These are phyloP conservation scores for Solanum virginianum DNA, from an alignment of 257 asterid species.

Conservation along the genomic window DNA sequence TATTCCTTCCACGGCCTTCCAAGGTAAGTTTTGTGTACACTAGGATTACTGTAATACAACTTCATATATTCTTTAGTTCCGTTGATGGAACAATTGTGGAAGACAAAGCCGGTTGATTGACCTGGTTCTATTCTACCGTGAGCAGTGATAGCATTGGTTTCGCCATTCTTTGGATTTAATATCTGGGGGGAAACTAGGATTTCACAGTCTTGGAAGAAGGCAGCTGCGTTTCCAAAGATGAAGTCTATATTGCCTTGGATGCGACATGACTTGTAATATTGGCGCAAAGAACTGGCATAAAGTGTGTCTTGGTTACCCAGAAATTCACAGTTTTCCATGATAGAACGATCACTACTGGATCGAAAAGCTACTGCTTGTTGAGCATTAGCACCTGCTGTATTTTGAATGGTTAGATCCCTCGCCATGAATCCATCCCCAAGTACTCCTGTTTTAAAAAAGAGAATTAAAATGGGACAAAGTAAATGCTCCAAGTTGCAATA, in stretches of 20 bases:
- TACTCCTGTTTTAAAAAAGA: constrained; percentile 11
- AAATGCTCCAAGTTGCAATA: not conserved
- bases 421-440: constrained; percentile 52
- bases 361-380: constrained; percentile 55
- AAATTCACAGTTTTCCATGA: constrained; percentile 35
- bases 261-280: constrained; percentile 42
- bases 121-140: constrained; percentile 36
- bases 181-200: constrained; percentile 32
- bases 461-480: not conserved
- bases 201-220: constrained; percentile 31
- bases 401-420: constrained; percentile 26
- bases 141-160: constrained; percentile 38
- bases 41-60: constrained; percentile 27
- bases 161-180: constrained; percentile 29
- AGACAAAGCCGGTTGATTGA: constrained; percentile 40
- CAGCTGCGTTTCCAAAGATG: constrained; percentile 41
- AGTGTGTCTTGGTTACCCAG: constrained; percentile 45
- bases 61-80: constrained; percentile 34
- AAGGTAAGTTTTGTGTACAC: constrained; percentile 18
- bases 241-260: constrained; percentile 42
- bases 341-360: constrained; percentile 27
- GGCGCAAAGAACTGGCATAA: constrained; percentile 35
- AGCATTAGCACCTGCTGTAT: constrained; percentile 42
- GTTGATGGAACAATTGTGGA: constrained; percentile 27
- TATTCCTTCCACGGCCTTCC: constrained; percentile 57